phyloP scores from a whole-genome alignment of 441 rosid genomes.

The Breynia disticha region DNA sequence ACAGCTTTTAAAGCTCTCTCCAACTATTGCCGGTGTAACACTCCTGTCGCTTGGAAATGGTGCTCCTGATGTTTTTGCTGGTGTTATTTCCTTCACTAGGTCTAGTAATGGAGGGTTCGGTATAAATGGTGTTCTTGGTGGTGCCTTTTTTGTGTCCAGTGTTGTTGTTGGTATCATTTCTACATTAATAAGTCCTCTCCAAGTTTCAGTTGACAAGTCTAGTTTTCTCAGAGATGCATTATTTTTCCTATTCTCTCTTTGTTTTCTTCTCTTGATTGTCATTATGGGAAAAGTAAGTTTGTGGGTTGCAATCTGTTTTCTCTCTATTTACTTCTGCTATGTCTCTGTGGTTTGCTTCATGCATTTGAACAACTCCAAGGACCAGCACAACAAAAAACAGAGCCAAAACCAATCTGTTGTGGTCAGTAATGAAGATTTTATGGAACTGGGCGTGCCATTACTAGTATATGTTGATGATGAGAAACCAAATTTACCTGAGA shows the following conservation, averaged over 20 bases:
- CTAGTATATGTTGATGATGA: conserved; percentile 47
- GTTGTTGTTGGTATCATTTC: conserved; percentile 79
- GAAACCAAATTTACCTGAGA: conserved; percentile 25
- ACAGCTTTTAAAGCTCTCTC: conserved; percentile 60
- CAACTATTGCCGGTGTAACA: conserved; percentile 76
- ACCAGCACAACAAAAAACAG: conserved; percentile 12
- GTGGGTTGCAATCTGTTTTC: conserved; percentile 50
- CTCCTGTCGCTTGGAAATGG: conserved; percentile 90
- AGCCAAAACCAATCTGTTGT: conserved; percentile 11
- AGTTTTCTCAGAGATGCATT: conserved; percentile 65
- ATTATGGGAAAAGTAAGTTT: conserved; percentile 40
- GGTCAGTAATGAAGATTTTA: conserved; percentile 26
- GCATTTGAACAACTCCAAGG: conserved; percentile 17
- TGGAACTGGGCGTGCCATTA: conserved; percentile 50
- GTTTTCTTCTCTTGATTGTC: conserved; percentile 48
- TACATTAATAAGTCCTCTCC: conserved; percentile 22
- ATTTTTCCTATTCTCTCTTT: conserved; percentile 58
- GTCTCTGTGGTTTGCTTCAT: conserved; percentile 38
- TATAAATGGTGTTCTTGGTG: conserved; percentile 68
- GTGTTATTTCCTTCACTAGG: conserved; percentile 70
- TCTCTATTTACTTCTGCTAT: conserved; percentile 55
- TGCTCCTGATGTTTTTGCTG: conserved; percentile 78
- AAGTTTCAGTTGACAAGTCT: conserved; percentile 46
- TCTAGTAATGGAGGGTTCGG: conserved; percentile 64
- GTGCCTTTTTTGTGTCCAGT: conserved; percentile 73